Base-by-base conservation (phyloP, 352 stramenopile genomes). In the Globisporangium okanoganense region DNA sequence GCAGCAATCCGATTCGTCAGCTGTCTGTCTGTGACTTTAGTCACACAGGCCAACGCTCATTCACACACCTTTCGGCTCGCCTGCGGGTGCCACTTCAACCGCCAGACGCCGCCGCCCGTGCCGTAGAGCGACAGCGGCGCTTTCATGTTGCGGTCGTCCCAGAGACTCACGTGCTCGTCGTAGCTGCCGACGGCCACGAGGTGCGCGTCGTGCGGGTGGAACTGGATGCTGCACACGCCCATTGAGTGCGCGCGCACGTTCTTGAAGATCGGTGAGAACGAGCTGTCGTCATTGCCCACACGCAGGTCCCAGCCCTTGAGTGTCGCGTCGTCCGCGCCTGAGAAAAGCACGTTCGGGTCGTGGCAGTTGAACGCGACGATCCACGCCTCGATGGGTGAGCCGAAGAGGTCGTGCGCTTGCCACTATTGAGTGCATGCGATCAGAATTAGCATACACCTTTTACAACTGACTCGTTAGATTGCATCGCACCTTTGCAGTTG, bases 211-310 rank as follows among this genome's bases (percentile, higher is more conserved):
- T 87, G 62, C 57, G 82, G 84, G 53, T 95, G 84, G 47, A 83
- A 92, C 67, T 95, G 86, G 60, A 95, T 88, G 70, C 79, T 89
- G 69, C 86, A 95, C 27, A 95, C 82, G 43, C 86, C 86, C 84
- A 93, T 94, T 1, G 75, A 78, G 67, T 90, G 86, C 57, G 87
- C 60, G 35, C 77, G 71, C 20, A 67, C 7, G 63, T 85, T 82
- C 70, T 84, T 74, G 67, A 92, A 88, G 20, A 71, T 79, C 55
- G 78, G 76, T 13, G 66, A 53, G 25, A 50, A 38, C 20, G 51
- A 22, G 0, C 54, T 56, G 33, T 33, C 58, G 24, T 29, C 54
- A 14, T 58, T 38, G 8, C 20, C 51, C n/a, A 56, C 40, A 36
- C 85, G 85, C 60, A 88, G 57, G 62, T 95, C 85, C 85, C 85